Evolutionary conservation across 805 yeast genomes (phyloP), one percentile per base, ranked within the genome.

Genomic region (Myxozyma mucilagina): DNA sequence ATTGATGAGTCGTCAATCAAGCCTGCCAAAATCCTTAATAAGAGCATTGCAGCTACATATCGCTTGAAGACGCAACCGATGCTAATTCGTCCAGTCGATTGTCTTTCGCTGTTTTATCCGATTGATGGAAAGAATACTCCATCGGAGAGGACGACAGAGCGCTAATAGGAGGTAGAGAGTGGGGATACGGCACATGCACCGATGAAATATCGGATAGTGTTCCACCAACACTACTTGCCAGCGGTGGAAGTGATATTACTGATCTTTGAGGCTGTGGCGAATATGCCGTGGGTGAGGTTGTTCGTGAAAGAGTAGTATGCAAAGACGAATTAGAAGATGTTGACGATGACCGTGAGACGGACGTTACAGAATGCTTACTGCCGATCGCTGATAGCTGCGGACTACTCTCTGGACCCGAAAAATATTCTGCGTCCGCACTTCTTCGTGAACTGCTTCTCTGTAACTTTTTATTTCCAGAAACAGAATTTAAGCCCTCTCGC

Each of bases 71-170:
- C 3, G 60, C 60, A 35, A 57, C 42, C 41, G 35, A 31, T 18
- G 60, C 60, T 4, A 57, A 53, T 16, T 35, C 60, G 51, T 57
- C 60, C 13, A 57, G 52, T 11, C 60, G 49, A 35, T 53, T 56
- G n/a, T 48, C 60, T 20, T 16, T 34, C 6, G 31, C 51, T 13
- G 24, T 41, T 13, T 14, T 24, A 3, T 24, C 29, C 29, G 4
- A 24, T 24, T 24, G 29, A 24, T 24, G 2, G 29, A 24, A 24
- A 24, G 29, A 24, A 2, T 24, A 24, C 29, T 24, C 29, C 29
- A 24, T 24, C 4, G 29, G 29, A 24, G 29, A 4, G 4, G 45
- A 16, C 4, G 45, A 14, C 10, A 31, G 1, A 2, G 49, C 35
- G 24, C 35, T 24, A 13, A 45, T 45, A 11, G 49, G 35, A 45